Evolutionary conservation across 306 rosid genomes (phyloP), one percentile per base, ranked within the genome.

Genomic region (Castanea mollissima): DNA sequence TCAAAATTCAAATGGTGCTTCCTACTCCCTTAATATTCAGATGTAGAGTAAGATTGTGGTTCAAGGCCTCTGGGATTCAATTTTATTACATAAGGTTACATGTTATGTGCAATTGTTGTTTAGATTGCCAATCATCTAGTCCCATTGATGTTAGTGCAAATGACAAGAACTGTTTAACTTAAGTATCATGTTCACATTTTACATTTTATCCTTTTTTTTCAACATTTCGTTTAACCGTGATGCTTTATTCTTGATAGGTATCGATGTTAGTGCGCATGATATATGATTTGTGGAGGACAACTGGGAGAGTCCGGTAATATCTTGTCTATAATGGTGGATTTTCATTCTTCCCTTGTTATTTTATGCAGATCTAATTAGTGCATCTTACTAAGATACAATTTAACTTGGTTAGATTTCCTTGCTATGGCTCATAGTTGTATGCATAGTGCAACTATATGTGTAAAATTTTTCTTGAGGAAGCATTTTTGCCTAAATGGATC

Each of bases 291-390:
- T 94, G 83, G 99, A 92, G 88, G 97, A 94, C 87, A 94, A 94
- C 81, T 94, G 97, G 99, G 99, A 94, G 93, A 94, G 97, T 85
- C 99, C 97, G 95, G 99, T 94, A 94, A 85, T 83, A 68, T 75
- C 71, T 83, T 29, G 8, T 79, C 79, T 55, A 72, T 78, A 57
- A 60, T 18, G 21, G 20, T 54, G 77, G 25, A 55, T 49, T 58
- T 5, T 15, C 27, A n/a, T 52, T 52, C 8, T 54, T 83, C 52
- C 41, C 20, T 49, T 71, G 44, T 78, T 63, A 70, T 32, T 14
- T 72, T 44, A 35, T 74, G 23, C 35, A 57, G 4, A 75, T 65
- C 29, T 32, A 67, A 51, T 78, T 34, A 58, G 27, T 73, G 58
- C 34, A 23, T 62, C 58, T 27, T 71, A 56, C 71, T 75, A 68